Conservation (phyloP, 345 rosid species). For the Leavenworthia alabamica region DNA sequence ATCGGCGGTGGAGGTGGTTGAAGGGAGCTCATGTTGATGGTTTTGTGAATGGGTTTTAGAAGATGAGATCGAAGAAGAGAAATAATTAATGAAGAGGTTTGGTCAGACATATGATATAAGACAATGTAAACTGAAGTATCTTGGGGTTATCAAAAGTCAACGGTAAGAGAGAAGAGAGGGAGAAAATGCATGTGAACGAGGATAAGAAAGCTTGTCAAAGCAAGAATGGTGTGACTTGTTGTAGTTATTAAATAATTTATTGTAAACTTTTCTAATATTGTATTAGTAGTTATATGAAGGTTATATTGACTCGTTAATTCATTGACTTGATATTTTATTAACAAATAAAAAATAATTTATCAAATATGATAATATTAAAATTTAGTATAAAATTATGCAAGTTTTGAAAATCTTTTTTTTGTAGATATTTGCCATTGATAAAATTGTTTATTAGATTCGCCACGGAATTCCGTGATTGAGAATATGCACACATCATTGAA, state of each 20-base stretch:
- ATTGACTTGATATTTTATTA: too few species aligned
- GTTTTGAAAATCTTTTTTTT: too few species aligned
- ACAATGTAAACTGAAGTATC: conserved; percentile 16
- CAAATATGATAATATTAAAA: too few species aligned
- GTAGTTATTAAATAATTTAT: background rate
- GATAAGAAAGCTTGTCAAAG: conserved; percentile 26
- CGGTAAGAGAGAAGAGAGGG: conserved; percentile 6
- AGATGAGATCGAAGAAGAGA: background rate
- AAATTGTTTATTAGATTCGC: too few species aligned
- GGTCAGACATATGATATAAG: conserved; percentile 21
- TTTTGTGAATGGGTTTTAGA: background rate
- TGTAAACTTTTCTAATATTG: too few species aligned
- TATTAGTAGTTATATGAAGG: background rate
- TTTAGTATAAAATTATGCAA: too few species aligned
- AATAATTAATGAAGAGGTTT: conserved; percentile 18
- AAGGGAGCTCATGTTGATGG: conserved; percentile 14
- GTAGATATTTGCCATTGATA: too few species aligned
- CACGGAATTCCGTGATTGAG: too few species aligned
- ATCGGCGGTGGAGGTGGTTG: conserved; percentile 21
- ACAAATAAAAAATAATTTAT: too few species aligned
- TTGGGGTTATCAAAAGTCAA: conserved; percentile 30
- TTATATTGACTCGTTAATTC: background rate
- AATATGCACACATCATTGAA: too few species aligned
- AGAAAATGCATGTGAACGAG: conserved; percentile 30
- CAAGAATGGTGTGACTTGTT: conserved; percentile 26